Base-by-base conservation (phyloP, 179 eudicot genomes). In the Vitellaria paradoxa region DNA sequence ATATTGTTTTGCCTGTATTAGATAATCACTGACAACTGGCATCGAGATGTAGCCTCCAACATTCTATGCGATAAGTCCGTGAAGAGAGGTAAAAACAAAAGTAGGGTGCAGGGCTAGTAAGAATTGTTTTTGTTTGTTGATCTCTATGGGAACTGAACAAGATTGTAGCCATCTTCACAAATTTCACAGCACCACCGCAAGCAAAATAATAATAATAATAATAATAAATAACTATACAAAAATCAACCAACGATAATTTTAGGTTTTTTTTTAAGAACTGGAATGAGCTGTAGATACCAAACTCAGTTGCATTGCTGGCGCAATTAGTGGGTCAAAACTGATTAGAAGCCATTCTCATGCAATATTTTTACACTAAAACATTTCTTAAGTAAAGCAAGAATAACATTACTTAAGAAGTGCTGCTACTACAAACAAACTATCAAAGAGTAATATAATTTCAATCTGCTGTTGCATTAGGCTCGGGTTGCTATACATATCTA, bases 261-360 rank as follows among this genome's bases (percentile, higher is more conserved):
- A 2, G 2, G 2, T 30, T 30, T 30, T 30, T 30, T 30, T 57
- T 15, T 18, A 57, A 12, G 62, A 0, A 57, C 2, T 56, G n/a
- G 13, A 57, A 57, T 57, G 62, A 57, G 62, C 62, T 57, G 62
- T 14, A 57, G 62, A 57, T 57, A 57, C 62, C 62, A 57, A 30
- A 18, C 62, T 15, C 62, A 57, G 62, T 57, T 57, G 62, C 15
- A 57, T 57, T 14, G 18, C 37, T 30, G 37, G 37, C 62, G 62
- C 62, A 18, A 57, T 57, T 57, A 57, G n/a, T 57, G 62, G 62
- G 62, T 57, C 62, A 57, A 57, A 57, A 57, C 62, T 17, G n/a
- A 57, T 9, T 12, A 17, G 13, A 12, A 57, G 62, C 18, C 62
- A 57, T 4, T 57, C 6, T 17, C 20, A 12, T 57, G 2, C 62